These are phyloP conservation scores for Leucaena leucocephala DNA, from an alignment of 306 rosid genomes.

Conservation along the genomic window DNA sequence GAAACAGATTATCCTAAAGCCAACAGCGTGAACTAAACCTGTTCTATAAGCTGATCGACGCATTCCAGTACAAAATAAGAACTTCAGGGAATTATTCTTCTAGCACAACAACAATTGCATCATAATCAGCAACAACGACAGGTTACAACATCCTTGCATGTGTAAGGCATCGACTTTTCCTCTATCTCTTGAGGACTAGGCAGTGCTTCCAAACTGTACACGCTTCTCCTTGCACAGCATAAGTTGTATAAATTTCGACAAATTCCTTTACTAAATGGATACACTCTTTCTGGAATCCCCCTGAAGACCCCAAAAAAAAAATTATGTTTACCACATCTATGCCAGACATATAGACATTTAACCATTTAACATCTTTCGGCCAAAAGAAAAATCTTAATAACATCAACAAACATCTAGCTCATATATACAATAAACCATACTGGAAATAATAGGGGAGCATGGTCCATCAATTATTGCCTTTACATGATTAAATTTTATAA, in stretches of 20 bases:
- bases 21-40: constrained; percentile 34
- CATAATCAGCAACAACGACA: constrained; percentile 82
- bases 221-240: constrained; percentile 58
- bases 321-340: constrained; percentile 25
- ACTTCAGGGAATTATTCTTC: background rate
- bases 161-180: constrained; percentile 69
- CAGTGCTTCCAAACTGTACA: constrained; percentile 55
- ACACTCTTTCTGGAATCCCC: constrained; percentile 78
- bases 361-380: background rate
- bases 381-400: background rate
- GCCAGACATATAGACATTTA: background rate
- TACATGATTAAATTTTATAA: constrained; percentile 22
- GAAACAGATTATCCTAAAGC: constrained; percentile 3
- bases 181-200: constrained; percentile 67
- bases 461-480: constrained; percentile 23
- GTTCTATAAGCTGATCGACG: constrained; percentile 34
- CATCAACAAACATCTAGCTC: background rate
- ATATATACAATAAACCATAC: constrained; percentile 14
- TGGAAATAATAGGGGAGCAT: constrained; percentile 24
- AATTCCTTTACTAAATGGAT: constrained; percentile 86
- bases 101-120: constrained; percentile 30
- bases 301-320: constrained; percentile 44
- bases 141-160: constrained; percentile 59
- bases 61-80: constrained; percentile 25
- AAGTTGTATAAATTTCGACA: constrained; percentile 71